These are phyloP conservation scores for Macaranga tanarius DNA, from an alignment of 441 rosid genomes.

Conservation along the genomic window DNA sequence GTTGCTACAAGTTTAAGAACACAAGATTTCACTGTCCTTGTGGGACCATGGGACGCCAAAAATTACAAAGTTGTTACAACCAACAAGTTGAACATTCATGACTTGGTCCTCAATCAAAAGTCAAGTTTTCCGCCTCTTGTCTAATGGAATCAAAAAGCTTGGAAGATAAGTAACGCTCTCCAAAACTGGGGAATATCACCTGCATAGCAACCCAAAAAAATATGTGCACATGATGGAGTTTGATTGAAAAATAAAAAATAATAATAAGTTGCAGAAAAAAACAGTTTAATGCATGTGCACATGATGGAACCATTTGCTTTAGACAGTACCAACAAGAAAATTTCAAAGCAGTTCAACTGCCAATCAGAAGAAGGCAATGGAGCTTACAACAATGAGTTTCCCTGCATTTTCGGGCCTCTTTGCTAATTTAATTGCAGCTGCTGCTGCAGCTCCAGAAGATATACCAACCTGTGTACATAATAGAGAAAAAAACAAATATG, in stretches of 20 bases:
- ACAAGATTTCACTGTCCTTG: not conserved
- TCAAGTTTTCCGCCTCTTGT: conserved; percentile 42
- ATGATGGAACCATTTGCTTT: not conserved
- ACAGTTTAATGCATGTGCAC: not conserved
- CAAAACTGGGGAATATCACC: conserved; percentile 58
- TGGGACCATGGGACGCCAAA: not conserved
- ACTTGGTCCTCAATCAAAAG: conserved; percentile 6
- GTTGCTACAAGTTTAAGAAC: no score
- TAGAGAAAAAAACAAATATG: not conserved
- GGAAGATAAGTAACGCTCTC: conserved; percentile 58
- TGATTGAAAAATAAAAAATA: no score
- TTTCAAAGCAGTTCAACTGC: no score
- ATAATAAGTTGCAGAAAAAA: no score
- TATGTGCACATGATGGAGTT: not conserved
- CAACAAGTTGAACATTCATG: not conserved
- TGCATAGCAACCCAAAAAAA: conserved; percentile 17
- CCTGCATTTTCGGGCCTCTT: conserved; percentile 55
- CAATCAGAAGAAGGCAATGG: not conserved
- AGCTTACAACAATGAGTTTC: conserved; percentile 52
- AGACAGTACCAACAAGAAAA: not conserved
- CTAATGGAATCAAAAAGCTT: conserved; percentile 46
- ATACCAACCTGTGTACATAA: conserved; percentile 47
- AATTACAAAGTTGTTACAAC: not conserved
- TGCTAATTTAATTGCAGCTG: conserved; percentile 53
- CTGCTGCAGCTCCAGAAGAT: conserved; percentile 65